phyloP scores from a whole-genome alignment of 108 stramenopile species.

The Nitzschia inconspicua region DNA sequence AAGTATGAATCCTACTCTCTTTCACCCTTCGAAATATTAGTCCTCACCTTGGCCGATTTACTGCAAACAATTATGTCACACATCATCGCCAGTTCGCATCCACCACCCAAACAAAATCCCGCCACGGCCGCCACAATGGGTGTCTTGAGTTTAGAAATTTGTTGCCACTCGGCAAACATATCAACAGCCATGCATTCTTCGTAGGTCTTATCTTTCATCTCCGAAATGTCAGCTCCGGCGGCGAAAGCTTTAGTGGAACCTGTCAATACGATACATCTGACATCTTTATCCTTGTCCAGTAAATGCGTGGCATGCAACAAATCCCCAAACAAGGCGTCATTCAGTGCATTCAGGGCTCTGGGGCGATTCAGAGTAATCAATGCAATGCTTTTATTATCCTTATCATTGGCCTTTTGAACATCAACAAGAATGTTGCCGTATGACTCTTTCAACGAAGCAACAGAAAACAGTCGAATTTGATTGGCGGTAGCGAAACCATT shows the following conservation, averaged over 20 bases:
- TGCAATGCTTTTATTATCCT: constrained; percentile 61
- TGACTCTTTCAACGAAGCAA: constrained; percentile 24
- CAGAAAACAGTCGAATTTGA: too few relatives aligned
- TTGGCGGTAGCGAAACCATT: too few relatives aligned
- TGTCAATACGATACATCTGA: constrained; percentile 94
- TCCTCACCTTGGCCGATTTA: constrained; percentile 27
- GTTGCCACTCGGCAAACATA: constrained; percentile 93
- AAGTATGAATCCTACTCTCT: neutral
- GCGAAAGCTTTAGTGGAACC: constrained; percentile 95
- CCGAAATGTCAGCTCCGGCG: constrained; percentile 95
- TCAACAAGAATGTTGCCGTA: constrained; percentile 52
- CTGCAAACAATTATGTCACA: constrained; percentile 87
- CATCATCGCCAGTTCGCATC: constrained; percentile 99
- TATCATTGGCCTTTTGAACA: constrained; percentile 14
- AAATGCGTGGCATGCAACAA: constrained; percentile 73
- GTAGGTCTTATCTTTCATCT: constrained; percentile 84
- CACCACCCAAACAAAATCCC: constrained; percentile 97
- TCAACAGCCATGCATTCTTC: constrained; percentile 78
- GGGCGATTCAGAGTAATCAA: constrained; percentile 93
- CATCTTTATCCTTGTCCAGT: constrained; percentile 69
- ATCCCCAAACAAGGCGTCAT: constrained; percentile 87
- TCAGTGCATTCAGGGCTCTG: constrained; percentile 96
- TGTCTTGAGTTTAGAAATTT: constrained; percentile 72
- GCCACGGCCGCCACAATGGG: constrained; percentile 96
- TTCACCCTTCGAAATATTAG: too few relatives aligned